phyloP scores from a whole-genome alignment of 768 basidiomycete species.

The Psilocybe sp. region DNA sequence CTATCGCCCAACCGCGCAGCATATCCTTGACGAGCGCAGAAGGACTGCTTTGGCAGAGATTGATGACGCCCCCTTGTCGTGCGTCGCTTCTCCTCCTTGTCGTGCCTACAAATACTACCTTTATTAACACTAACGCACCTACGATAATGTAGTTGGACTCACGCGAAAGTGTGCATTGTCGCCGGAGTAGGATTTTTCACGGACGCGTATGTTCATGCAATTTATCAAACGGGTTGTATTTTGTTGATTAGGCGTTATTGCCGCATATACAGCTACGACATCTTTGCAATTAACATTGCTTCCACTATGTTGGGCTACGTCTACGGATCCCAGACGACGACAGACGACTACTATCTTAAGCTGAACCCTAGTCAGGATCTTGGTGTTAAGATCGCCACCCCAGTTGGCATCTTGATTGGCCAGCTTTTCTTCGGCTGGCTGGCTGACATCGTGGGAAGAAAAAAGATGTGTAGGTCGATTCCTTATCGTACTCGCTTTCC shows the following conservation, averaged over 20 bases:
- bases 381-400: slow-evolving; percentile 75
- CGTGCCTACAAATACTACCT: too few relatives aligned
- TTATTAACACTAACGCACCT: neutral
- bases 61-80: slow-evolving; percentile 86
- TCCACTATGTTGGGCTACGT: slow-evolving; percentile 82
- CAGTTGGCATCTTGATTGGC: slow-evolving; percentile 72
- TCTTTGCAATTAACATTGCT: slow-evolving; percentile 89
- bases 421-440: slow-evolving; percentile 81
- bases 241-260: neutral
- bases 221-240: neutral
- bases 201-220: slow-evolving; percentile 52
- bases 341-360: slow-evolving; percentile 29
- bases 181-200: slow-evolving; percentile 91
- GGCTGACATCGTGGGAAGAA: slow-evolving; percentile 76
- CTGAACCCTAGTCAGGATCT: slow-evolving; percentile 65
- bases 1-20: slow-evolving; percentile 26
- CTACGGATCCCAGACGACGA: too few relatives aligned
- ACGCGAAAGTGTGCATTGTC: slow-evolving; percentile 69
- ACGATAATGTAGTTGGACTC: slow-evolving; percentile 63
- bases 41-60: slow-evolving; percentile 81
- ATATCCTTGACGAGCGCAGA: slow-evolving; percentile 65
- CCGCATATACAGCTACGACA: slow-evolving; percentile 54
- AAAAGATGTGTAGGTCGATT: slow-evolving; percentile 65
- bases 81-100: slow-evolving; percentile 20
- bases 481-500: neutral